Percentiles rank a stretch among this genome's conserved stretches.
These are phyloP conservation scores for Thamnidium elegans DNA, from an alignment of 192 early-diverging fungal genomes.

Conservation along the genomic window DNA sequence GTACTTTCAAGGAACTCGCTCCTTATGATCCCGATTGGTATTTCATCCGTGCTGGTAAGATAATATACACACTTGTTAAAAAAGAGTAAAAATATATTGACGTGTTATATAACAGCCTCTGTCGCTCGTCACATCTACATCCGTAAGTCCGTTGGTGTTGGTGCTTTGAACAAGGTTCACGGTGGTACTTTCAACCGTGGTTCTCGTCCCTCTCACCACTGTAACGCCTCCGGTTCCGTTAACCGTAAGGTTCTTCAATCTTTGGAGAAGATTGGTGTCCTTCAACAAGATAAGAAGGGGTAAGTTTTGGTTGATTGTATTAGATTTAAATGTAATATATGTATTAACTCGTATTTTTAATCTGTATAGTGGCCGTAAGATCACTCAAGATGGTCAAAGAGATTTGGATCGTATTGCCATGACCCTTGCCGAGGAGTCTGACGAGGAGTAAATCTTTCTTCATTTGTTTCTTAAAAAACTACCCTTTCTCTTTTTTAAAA, in stretches of 20 bases:
- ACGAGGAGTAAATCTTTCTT: slow-evolving; percentile 16
- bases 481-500: not conserved
- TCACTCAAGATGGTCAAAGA: slow-evolving; percentile 95
- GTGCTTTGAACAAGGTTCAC: slow-evolving; percentile 90
- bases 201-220: slow-evolving; percentile 88
- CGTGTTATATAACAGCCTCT: slow-evolving; percentile 51
- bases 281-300: slow-evolving; percentile 89
- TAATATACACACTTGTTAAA: not conserved
- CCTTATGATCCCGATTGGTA: slow-evolving; percentile 99
- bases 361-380: slow-evolving; percentile 85
- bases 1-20: slow-evolving; percentile 93
- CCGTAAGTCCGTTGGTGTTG: slow-evolving; percentile 89
- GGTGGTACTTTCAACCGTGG: slow-evolving; percentile 93
- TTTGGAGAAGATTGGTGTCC: slow-evolving; percentile 97
- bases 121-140: slow-evolving; percentile 99
- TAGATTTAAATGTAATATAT: too few relatives aligned
- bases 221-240: slow-evolving; percentile 84
- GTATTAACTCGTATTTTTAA: not conserved
- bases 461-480: not conserved
- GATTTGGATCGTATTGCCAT: slow-evolving; percentile 96
- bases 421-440: slow-evolving; percentile 34
- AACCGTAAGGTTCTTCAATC: slow-evolving; percentile 96
- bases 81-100: not conserved
- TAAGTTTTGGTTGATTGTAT: too few relatives aligned
- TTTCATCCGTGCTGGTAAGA: slow-evolving; percentile 91